Percentiles rank a stretch among this genome's conserved stretches.
Conservation (phyloP, 768 basidiomycete genomes). For the Pisolithus orientalis region DNA sequence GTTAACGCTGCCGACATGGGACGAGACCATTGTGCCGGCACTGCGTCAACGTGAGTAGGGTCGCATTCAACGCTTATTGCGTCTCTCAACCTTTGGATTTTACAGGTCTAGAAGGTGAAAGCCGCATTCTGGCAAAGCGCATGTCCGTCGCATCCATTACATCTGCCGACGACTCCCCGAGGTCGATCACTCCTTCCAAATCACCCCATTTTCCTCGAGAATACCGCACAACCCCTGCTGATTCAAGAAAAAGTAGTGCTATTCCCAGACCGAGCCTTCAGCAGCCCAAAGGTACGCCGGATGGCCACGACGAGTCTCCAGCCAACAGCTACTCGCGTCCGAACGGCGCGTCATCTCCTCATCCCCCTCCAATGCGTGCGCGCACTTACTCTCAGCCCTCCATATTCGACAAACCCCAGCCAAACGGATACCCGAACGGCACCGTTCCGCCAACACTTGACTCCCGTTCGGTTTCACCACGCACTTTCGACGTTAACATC, state of each 20-base stretch:
- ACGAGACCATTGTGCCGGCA: constrained; percentile 76
- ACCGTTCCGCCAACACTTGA: constrained; percentile 29
- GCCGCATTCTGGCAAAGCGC: constrained; percentile 67
- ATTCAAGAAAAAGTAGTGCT: constrained; percentile 34
- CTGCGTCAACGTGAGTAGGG: constrained; percentile 64
- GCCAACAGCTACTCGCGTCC: constrained; percentile 18
- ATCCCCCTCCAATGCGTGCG: constrained; percentile 39
- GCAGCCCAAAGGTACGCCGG: constrained; percentile 27
- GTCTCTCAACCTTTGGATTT: constrained; percentile 2
- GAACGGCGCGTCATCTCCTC: constrained; percentile 24
- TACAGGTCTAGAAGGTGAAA: constrained; percentile 75
- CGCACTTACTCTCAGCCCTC: constrained; percentile 66
- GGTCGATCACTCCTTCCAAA: constrained; percentile 14
- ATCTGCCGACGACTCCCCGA: constrained; percentile 41
- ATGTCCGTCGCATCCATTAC: constrained; percentile 69
- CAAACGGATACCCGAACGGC: constrained; percentile 24
- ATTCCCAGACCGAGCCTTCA: constrained; percentile 44
- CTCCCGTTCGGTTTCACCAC: constrained; percentile 39
- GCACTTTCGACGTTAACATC: constrained; percentile 32
- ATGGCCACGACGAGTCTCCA: constrained; percentile 18
- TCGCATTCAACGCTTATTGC: background rate
- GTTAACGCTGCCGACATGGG: constrained; percentile 53
- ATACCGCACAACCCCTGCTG: constrained; percentile 14
- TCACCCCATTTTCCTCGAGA: constrained; percentile 16
- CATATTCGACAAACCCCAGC: constrained; percentile 32